phyloP scores from a whole-genome alignment of 352 stramenopile species.

The Phytophthora capsici region DNA sequence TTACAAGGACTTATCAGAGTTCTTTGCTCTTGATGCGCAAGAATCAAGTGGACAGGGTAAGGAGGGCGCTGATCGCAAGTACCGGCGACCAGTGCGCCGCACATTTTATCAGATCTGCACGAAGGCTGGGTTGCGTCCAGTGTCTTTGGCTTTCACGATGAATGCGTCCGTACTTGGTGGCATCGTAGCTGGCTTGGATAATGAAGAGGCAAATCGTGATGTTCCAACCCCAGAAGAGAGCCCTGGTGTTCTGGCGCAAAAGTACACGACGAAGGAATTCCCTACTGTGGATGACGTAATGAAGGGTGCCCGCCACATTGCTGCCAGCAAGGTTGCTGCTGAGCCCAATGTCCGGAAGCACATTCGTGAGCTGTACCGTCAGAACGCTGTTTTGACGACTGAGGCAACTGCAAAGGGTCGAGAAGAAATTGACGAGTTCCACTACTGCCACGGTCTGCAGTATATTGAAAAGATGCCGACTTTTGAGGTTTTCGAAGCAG shows the following conservation, averaged over 20 bases:
- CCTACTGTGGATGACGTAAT: conserved; percentile 87
- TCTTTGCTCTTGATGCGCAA: conserved; percentile 80
- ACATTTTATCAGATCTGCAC: conserved; percentile 92
- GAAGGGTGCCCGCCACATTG: conserved; percentile 89
- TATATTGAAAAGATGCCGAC: conserved; percentile 89
- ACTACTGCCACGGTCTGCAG: conserved; percentile 87
- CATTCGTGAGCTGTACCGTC: conserved; percentile 86
- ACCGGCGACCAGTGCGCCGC: conserved; percentile 75
- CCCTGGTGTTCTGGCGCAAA: conserved; percentile 69
- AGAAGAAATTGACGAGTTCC: conserved; percentile 90
- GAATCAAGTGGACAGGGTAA: conserved; percentile 64
- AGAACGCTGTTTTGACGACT: conserved; percentile 77
- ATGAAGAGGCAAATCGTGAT: conserved; percentile 68
- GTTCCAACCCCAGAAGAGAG: conserved; percentile 82
- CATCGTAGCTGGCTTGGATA: conserved; percentile 72
- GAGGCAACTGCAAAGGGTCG: conserved; percentile 81
- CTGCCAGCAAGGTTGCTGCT: conserved; percentile 81
- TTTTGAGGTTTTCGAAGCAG: conserved; percentile 75
- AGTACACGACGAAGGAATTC: conserved; percentile 87
- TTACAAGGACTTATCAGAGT: conserved; percentile 88
- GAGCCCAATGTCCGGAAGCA: conserved; percentile 87
- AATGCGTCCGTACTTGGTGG: conserved; percentile 85
- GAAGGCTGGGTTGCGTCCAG: conserved; percentile 75
- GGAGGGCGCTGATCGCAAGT: conserved; percentile 59
- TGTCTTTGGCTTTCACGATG: conserved; percentile 86